Percentiles rank a stretch among this genome's conserved stretches.
These are phyloP conservation scores for Aschersonia sp. DNA, from an alignment of 2,329 filamentous ascomycete species.

Conservation along the genomic window DNA sequence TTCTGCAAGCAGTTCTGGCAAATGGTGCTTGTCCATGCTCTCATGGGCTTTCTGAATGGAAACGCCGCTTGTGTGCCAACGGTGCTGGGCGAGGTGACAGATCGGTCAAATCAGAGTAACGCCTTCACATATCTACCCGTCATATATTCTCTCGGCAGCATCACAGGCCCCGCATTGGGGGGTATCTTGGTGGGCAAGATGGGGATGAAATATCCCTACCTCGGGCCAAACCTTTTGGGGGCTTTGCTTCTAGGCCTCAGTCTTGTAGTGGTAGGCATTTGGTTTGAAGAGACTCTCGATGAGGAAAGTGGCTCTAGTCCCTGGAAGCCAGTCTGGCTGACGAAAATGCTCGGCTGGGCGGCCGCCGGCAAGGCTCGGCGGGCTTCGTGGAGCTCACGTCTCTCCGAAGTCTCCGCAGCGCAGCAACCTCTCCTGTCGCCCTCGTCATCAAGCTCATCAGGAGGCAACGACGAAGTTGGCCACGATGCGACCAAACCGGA, in stretches of 20 bases:
- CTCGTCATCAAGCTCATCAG: constrained; percentile 6
- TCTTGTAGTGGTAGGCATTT: constrained; percentile 59
- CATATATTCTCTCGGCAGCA: constrained; percentile 88
- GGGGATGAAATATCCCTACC: constrained; percentile 58
- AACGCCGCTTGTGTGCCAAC: constrained; percentile 92
- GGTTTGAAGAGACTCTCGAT: constrained; percentile 65
- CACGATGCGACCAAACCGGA: constrained; percentile 6
- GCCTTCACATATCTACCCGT: constrained; percentile 92
- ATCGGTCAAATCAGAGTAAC: constrained; percentile 82
- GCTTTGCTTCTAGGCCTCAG: constrained; percentile 59
- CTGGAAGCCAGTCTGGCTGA: constrained; percentile 18
- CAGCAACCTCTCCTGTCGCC: constrained; percentile 15
- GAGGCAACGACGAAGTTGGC: constrained; percentile 10
- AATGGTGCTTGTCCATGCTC: constrained; percentile 67
- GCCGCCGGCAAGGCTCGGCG: constrained; percentile 9
- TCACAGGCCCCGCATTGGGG: constrained; percentile 84
- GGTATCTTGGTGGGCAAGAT: constrained; percentile 61
- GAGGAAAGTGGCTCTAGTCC: constrained; percentile 12
- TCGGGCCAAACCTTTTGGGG: constrained; percentile 69
- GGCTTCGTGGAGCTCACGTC: constrained; percentile 23
- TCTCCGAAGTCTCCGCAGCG: constrained; percentile 11
- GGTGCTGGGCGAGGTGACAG: constrained; percentile 86
- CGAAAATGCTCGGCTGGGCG: constrained; percentile 14
- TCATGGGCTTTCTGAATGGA: constrained; percentile 89
- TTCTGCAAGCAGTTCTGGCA: constrained; percentile 76